phyloP scores from a whole-genome alignment of 495 filamentous ascomycete genomes.

The Aspergillus nidulans region DNA sequence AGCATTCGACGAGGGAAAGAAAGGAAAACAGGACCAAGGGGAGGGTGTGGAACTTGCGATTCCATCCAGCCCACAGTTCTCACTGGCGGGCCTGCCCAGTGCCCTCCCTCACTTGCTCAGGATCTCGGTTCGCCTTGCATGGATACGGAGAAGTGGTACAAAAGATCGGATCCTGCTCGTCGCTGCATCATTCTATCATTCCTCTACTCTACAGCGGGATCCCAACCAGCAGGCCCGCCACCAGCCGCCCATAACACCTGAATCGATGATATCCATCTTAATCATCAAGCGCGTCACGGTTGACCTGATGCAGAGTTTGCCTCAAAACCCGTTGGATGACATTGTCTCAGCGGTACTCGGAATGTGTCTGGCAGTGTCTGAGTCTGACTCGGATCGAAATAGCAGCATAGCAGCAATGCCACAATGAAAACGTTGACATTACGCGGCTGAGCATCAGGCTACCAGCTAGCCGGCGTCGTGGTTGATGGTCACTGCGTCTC shows the following conservation, averaged over 20 bases:
- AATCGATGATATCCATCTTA: background rate
- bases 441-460: background rate
- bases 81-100: background rate
- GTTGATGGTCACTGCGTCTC: too few relatives aligned
- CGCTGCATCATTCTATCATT: background rate
- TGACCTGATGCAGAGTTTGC: background rate
- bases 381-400: background rate
- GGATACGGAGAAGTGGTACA: background rate
- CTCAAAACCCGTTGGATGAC: background rate
- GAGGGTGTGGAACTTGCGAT: constrained; percentile 19
- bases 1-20: constrained; percentile 12
- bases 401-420: background rate
- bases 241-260: too few relatives aligned
- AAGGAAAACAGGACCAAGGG: constrained; percentile 13
- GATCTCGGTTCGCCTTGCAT: constrained; percentile 8
- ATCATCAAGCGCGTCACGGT: too few relatives aligned
- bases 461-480: background rate
- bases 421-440: background rate
- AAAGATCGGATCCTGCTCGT: background rate
- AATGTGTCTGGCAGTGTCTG: background rate
- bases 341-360: constrained; percentile 1
- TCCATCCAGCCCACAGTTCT: background rate
- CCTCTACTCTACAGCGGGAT: too few relatives aligned
- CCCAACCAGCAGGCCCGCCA: too few relatives aligned
- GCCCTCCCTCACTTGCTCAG: too few relatives aligned